A percentile compares a stretch with the other conserved stretches of the same genome.
Conservation (phyloP, 2,329 filamentous ascomycete genomes). For the Purpureocillium lavendulum region DNA sequence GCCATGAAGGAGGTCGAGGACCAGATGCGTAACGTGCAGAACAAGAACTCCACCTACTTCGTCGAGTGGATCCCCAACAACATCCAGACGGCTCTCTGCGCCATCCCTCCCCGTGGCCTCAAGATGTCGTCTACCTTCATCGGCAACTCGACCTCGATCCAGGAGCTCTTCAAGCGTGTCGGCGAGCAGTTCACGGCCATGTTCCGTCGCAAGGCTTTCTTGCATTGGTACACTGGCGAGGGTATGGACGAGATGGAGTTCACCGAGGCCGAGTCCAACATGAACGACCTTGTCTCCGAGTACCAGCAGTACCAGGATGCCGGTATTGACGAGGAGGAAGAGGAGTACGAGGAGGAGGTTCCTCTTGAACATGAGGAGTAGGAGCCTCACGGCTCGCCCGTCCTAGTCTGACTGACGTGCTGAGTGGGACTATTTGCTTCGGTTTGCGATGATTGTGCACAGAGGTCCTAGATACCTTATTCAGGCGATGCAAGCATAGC, state of each 20-base stretch:
- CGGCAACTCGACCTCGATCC: conserved; percentile 98
- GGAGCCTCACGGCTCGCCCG: conserved; percentile 1
- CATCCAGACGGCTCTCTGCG: conserved; percentile 98
- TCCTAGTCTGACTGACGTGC: background rate
- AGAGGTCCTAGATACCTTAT: conserved; percentile 8
- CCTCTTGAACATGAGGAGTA: conserved; percentile 62
- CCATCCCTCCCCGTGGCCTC: conserved; percentile 91
- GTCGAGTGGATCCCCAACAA: conserved; percentile 99
- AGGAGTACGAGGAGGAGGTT: conserved; percentile 86
- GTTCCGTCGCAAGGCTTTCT: conserved; percentile 99
- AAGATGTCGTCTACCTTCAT: conserved; percentile 99
- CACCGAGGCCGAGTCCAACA: conserved; percentile 99
- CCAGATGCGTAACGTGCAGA: conserved; percentile 99
- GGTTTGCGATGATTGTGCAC: conserved; percentile 11
- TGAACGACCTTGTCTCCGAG: conserved; percentile 99
- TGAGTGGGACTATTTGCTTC: conserved; percentile 18
- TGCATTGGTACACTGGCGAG: conserved; percentile 99
- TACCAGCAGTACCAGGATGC: conserved; percentile 99
- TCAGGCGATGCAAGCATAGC: too few species aligned
- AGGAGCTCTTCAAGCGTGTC: conserved; percentile 99
- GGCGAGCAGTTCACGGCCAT: conserved; percentile 99
- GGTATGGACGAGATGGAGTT: conserved; percentile 99
- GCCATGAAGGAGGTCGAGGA: conserved; percentile 99
- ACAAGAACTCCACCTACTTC: conserved; percentile 99
- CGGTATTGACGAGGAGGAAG: conserved; percentile 92